Evolutionary conservation across 495 filamentous ascomycete species (phyloP), one percentile per base, ranked within the genome.

Genomic region (Talaromyces liani): DNA sequence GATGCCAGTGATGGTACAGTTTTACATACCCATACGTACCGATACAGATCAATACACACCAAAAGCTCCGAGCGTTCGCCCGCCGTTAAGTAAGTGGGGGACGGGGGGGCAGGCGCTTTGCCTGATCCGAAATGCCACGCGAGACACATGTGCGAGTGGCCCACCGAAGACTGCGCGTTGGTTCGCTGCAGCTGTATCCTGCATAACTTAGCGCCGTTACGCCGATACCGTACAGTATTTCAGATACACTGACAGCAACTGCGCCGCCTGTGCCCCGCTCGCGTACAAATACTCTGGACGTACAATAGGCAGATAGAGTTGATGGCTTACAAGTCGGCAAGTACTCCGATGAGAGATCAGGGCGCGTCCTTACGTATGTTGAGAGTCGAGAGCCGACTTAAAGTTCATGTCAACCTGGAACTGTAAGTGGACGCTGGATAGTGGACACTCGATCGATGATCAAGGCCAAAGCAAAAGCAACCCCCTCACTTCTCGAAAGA

Each of bases 71-170:
- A 56, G 22, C 22, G 49, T 25, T 54, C 18, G 18, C 18, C 6
- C 49, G 27, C 53, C 53, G 53, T 56, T 56, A n/a, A 54, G 22
- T 6, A 20, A 18, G 49, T 54, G 49, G 49, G 49, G 49, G 18
- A 8, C 24, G 14, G 36, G 36, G 36, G 14, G 14, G 24, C 18
- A 22, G 24, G 49, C 49, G 49, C 49, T 54, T 54, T 54, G 53
- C 53, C 53, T 56, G 12, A 27, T 27, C 20, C 27, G 53, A 56
- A 25, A 27, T 56, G 53, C 53, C 53, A 56, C 53, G 53, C 53
- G 53, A 56, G 53, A 56, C 53, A 56, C 53, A 56, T 56, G 56
- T 64, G 34, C 36, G 1, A 41, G 36, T 16, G 36, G 36, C 36
- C 36, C 36, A 41, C 36, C 36, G 14, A 41, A 41, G 36, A 41